phyloP scores from a whole-genome alignment of 2,329 filamentous ascomycete species.

The Verticillium zaregamsianum region DNA sequence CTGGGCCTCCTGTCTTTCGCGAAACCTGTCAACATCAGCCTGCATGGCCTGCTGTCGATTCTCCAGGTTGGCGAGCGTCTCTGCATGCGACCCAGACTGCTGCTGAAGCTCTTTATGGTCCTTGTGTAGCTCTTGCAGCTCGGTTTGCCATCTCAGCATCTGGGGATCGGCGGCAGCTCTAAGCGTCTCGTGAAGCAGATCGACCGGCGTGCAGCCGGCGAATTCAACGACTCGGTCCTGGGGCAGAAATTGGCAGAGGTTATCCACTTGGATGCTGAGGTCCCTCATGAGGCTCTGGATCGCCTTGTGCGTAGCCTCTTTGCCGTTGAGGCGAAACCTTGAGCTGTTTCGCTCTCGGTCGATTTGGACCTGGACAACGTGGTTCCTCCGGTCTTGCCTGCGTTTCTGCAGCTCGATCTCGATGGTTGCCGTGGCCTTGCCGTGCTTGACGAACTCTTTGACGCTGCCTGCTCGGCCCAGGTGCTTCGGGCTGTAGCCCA shows the following conservation, averaged over 20 bases:
- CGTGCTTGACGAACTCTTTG: slow-evolving; percentile 91
- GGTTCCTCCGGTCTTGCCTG: slow-evolving; percentile 58
- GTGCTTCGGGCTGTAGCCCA: slow-evolving; percentile 78
- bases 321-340: slow-evolving; percentile 73
- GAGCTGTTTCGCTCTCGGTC: slow-evolving; percentile 77
- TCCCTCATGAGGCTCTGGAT: slow-evolving; percentile 64
- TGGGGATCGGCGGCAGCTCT: slow-evolving; percentile 79
- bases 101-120: slow-evolving; percentile 62
- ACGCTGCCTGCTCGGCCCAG: slow-evolving; percentile 82
- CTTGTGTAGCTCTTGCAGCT: slow-evolving; percentile 66
- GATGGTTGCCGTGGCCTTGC: slow-evolving; percentile 69
- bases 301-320: slow-evolving; percentile 54
- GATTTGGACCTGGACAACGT: slow-evolving; percentile 71
- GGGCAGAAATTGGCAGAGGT: slow-evolving; percentile 93
- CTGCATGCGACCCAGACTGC: slow-evolving; percentile 54
- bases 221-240: slow-evolving; percentile 97
- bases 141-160: slow-evolving; percentile 73
- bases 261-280: slow-evolving; percentile 93
- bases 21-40: slow-evolving; percentile 77
- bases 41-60: slow-evolving; percentile 69
- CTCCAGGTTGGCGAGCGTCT: slow-evolving; percentile 64
- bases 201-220: slow-evolving; percentile 74
- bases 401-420: slow-evolving; percentile 83
- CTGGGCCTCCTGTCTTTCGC: slow-evolving; percentile 67
- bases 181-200: slow-evolving; percentile 80